These are phyloP conservation scores for Globisporangium parvum DNA, from an alignment of 352 stramenopile genomes.

Conservation along the genomic window DNA sequence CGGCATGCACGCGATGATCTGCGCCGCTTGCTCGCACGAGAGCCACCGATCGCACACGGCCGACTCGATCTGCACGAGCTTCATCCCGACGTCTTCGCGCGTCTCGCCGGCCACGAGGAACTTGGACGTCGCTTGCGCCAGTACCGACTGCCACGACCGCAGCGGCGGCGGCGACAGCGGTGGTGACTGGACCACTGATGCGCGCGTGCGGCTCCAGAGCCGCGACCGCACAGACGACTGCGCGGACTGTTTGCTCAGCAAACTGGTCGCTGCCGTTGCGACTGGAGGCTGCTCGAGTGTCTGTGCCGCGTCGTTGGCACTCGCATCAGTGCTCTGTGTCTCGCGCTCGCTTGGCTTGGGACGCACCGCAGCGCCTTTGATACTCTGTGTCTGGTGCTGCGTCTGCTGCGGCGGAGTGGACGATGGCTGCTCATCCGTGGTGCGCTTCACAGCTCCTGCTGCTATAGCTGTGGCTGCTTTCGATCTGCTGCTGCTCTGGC, in stretches of 20 bases:
- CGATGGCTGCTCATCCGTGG: neutral
- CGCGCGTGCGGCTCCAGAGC: conserved; percentile 47
- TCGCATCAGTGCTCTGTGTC: too few species aligned
- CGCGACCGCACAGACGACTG: conserved; percentile 18
- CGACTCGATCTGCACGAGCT: conserved; percentile 80
- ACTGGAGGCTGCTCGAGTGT: neutral
- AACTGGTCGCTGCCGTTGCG: neutral
- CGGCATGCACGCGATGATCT: conserved; percentile 77
- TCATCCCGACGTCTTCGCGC: conserved; percentile 66
- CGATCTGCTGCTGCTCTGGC: conserved; percentile 1
- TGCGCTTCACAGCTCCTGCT: conserved; percentile 1
- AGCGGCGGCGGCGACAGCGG: conserved; percentile 19
- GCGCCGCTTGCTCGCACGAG: conserved; percentile 51
- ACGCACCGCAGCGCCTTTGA: too few species aligned
- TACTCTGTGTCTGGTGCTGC: too few species aligned
- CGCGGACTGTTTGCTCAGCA: neutral
- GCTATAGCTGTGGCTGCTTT: neutral
- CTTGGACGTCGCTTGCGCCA: conserved; percentile 28
- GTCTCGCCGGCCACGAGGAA: conserved; percentile 40
- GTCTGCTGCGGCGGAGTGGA: too few species aligned
- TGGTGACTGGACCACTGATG: conserved; percentile 30
- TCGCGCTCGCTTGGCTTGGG: too few species aligned
- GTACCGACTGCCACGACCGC: conserved; percentile 18
- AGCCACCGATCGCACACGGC: conserved; percentile 73
- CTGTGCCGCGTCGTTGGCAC: neutral